phyloP scores from a whole-genome alignment of 2,329 filamentous ascomycete species.

The Calonectria fujianensis region DNA sequence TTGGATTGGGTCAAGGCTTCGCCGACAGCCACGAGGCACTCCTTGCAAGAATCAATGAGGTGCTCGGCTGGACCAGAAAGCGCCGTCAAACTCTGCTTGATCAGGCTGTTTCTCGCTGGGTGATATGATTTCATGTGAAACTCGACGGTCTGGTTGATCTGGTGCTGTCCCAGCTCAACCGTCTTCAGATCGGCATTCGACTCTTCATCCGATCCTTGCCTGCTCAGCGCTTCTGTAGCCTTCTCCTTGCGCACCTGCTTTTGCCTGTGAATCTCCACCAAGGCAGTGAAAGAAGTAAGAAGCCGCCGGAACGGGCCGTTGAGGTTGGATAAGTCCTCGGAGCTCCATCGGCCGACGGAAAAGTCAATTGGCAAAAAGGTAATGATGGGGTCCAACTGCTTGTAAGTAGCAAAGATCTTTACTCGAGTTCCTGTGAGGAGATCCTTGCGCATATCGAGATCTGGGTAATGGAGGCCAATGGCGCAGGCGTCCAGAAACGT shows the following conservation, averaged over 20 bases:
- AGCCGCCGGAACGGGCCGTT: conserved; percentile 24
- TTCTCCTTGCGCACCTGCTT: conserved; percentile 33
- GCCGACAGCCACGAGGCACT: conserved; percentile 29
- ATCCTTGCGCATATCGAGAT: conserved; percentile 30
- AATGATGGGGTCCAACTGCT: conserved; percentile 23
- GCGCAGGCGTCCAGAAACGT: conserved; percentile 27
- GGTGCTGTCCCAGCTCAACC: conserved; percentile 29
- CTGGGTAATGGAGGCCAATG: conserved; percentile 27
- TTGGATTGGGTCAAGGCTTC: conserved; percentile 34
- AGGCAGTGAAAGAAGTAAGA: conserved; percentile 23
- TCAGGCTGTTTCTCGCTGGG: conserved; percentile 12
- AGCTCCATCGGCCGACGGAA: conserved; percentile 33
- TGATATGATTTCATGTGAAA: conserved; percentile 29
- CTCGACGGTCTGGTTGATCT: conserved; percentile 34
- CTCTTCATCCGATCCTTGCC: conserved; percentile 30
- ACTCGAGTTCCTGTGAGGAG: conserved; percentile 10
- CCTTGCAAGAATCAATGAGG: conserved; percentile 32
- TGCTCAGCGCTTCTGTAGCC: conserved; percentile 24
- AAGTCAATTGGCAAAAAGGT: conserved; percentile 37
- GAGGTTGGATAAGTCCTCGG: conserved; percentile 29
- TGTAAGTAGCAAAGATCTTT: conserved; percentile 25
- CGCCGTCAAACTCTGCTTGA: conserved; percentile 29
- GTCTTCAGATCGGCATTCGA: background rate
- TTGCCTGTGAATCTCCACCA: conserved; percentile 33
- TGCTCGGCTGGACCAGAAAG: conserved; percentile 28